Evolutionary conservation across 148 eudicot species (phyloP), one percentile per base, ranked within the genome.

Genomic region (Arctostaphylos glauca): DNA sequence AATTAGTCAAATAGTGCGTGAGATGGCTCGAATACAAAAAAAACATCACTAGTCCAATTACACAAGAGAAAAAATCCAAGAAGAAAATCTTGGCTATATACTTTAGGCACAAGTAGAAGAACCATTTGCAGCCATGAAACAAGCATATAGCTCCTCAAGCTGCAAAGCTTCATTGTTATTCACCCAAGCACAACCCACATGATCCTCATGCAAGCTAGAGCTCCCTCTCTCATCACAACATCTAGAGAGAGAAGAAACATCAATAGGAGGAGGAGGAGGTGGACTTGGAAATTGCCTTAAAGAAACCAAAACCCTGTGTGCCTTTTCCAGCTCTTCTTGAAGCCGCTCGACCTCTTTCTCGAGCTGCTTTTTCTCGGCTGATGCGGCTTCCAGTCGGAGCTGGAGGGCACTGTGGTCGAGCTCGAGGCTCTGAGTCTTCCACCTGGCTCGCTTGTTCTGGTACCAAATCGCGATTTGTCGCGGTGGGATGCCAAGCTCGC

Each of bases 371-470:
- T 87, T 90, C 52, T 90, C 89, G 13, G 86, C 80, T n/a, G 87
- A 12, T 13, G 89, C 81, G 4, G 86, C 44, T 23, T 88, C 91
- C 0, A 90, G 83, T 52, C 83, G 78, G 16, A 87, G 72, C 64
- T 79, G 88, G 59, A 88, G 81, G 44, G 83, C 83, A 44, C 77
- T 23, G 83, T 87, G 79, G 74, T 88, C 92, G 21, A 87, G 82
- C 81, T 90, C 91, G 2, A 90, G 86, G 82, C 85, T 87, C 76
- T 87, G 91, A 43, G 85, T 78, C 85, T 86, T 87, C 87, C 89
- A 88, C 38, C 92, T 71, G 80, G 92, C 92, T 14, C 92, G 83
- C 84, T 84, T 90, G 91, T 90, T 90, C 48, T 90, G 92, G 84
- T 87, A 90, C 92, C 92, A 90, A 0, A 90, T 88, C 48, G 91